phyloP scores from a whole-genome alignment of 768 basidiomycete species.

The Cubamyces sp. region DNA sequence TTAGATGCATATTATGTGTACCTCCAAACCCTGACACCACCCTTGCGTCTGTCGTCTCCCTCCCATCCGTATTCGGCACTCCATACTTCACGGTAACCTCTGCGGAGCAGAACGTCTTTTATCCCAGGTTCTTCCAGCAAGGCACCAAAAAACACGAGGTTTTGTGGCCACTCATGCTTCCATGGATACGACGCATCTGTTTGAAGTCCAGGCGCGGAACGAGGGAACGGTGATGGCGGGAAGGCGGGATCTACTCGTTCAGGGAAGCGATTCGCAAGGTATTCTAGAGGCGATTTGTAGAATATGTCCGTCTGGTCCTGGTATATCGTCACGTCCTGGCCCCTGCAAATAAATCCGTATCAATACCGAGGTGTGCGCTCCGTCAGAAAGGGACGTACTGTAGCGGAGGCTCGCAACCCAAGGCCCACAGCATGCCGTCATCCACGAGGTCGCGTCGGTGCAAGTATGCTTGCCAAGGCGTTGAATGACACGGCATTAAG shows the following conservation, averaged over 20 bases:
- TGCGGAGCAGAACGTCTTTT: slow-evolving; percentile 12
- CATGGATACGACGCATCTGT: slow-evolving; percentile 44
- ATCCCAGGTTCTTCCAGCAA: slow-evolving; percentile 49
- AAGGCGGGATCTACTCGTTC: slow-evolving; percentile 59
- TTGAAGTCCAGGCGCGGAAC: slow-evolving; percentile 50
- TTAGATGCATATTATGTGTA: not conserved
- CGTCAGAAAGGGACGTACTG: slow-evolving; percentile 52
- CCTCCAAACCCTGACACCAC: slow-evolving; percentile 33
- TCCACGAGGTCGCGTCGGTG: slow-evolving; percentile 69
- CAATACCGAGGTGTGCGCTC: not conserved
- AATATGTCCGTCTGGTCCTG: slow-evolving; percentile 84
- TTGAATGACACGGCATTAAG: slow-evolving; percentile 97
- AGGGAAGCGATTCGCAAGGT: slow-evolving; percentile 74
- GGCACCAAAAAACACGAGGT: slow-evolving; percentile 84
- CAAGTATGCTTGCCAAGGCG: slow-evolving; percentile 87
- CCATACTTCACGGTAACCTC: slow-evolving; percentile 32
- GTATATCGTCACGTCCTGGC: slow-evolving; percentile 59
- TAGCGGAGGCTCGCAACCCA: slow-evolving; percentile 93
- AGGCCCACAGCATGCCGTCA: slow-evolving; percentile 68
- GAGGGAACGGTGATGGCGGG: slow-evolving; percentile 62
- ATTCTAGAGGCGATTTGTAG: slow-evolving; percentile 69
- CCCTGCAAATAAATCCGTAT: slow-evolving; percentile 35
- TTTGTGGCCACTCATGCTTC: slow-evolving; percentile 79
- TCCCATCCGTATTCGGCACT: slow-evolving; percentile 31
- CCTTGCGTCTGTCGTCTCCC: slow-evolving; percentile 30